These are phyloP conservation scores for Claviceps quebecensis DNA, from an alignment of 2,329 filamentous ascomycete genomes.

Conservation along the genomic window DNA sequence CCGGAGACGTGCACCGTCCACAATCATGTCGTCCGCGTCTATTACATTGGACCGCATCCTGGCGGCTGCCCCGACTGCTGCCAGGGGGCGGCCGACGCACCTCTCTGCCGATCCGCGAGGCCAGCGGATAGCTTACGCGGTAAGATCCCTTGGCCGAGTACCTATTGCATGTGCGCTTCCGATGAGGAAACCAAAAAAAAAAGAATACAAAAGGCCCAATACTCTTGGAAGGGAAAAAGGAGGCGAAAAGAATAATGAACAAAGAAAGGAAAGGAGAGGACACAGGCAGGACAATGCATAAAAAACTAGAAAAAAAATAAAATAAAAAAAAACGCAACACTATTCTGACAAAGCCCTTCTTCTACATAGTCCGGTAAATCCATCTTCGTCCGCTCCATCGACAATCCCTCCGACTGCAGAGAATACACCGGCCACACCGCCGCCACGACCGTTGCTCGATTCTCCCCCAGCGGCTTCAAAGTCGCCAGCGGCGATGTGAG, in stretches of 20 bases:
- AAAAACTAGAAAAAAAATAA: neutral
- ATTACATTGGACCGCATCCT: constrained; percentile 56
- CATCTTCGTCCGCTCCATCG: constrained; percentile 88
- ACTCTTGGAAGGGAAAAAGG: neutral
- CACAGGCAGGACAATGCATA: no score
- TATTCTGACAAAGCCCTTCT: no score
- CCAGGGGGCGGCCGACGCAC: constrained; percentile 74
- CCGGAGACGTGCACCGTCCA: neutral
- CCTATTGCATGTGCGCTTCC: no score
- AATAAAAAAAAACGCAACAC: neutral
- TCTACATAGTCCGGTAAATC: constrained; percentile 71
- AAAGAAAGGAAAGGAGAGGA: neutral
- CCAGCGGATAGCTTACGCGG: constrained; percentile 83
- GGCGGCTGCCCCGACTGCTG: constrained; percentile 71
- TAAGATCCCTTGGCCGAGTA: constrained; percentile 28
- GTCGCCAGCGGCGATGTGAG: constrained; percentile 81
- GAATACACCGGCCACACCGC: constrained; percentile 90
- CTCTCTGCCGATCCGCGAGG: constrained; percentile 81
- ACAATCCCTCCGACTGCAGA: constrained; percentile 68
- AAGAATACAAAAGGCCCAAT: no score
- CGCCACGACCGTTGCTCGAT: constrained; percentile 80
- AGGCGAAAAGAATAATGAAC: neutral
- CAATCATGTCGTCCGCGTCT: constrained; percentile 25
- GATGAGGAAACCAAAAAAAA: no score
- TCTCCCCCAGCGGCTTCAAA: constrained; percentile 89